A percentile compares a stretch with the other conserved stretches of the same genome.
phyloP scores from a whole-genome alignment of 805 yeast genomes.

The Teunomyces atbi region DNA sequence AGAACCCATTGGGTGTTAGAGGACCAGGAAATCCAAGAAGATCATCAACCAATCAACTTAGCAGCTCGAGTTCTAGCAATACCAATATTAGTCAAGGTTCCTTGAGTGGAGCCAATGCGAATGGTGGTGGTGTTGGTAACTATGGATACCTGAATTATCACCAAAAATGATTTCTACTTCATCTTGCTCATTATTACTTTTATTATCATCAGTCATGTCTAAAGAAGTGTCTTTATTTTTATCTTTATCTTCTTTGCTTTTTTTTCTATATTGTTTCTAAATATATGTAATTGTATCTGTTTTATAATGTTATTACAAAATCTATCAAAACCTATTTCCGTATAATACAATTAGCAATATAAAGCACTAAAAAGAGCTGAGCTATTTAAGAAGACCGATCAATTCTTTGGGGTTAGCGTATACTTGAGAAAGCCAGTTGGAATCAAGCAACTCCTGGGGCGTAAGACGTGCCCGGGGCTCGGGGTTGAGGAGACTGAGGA shows the following conservation, averaged over 20 bases:
- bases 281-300: slow-evolving; percentile 6
- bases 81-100: slow-evolving; percentile 6
- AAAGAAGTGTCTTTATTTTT: slow-evolving; percentile 3
- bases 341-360: neutral
- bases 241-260: neutral
- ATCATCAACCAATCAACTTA: slow-evolving; percentile 29
- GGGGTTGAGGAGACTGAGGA: slow-evolving; percentile 37
- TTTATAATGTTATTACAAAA: neutral
- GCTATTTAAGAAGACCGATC: slow-evolving; percentile 7
- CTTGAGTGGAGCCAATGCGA: slow-evolving; percentile 2
- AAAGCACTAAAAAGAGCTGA: neutral
- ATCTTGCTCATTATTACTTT: slow-evolving; percentile 8
- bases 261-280: slow-evolving; percentile 1
- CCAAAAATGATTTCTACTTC: slow-evolving; percentile 12
- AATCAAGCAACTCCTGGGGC: slow-evolving; percentile 24
- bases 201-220: slow-evolving; percentile 11
- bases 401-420: slow-evolving; percentile 40
- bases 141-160: slow-evolving; percentile 38
- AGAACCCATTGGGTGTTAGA: slow-evolving; percentile 95
- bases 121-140: slow-evolving; percentile 27
- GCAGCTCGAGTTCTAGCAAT: slow-evolving; percentile 9
- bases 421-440: slow-evolving; percentile 39
- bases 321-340: neutral
- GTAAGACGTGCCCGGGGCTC: slow-evolving; percentile 21
- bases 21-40: slow-evolving; percentile 56